Percentiles rank a stretch among this genome's conserved stretches.
Conservation (phyloP, 768 basidiomycete genomes). For the Filobasidium floriforme region DNA sequence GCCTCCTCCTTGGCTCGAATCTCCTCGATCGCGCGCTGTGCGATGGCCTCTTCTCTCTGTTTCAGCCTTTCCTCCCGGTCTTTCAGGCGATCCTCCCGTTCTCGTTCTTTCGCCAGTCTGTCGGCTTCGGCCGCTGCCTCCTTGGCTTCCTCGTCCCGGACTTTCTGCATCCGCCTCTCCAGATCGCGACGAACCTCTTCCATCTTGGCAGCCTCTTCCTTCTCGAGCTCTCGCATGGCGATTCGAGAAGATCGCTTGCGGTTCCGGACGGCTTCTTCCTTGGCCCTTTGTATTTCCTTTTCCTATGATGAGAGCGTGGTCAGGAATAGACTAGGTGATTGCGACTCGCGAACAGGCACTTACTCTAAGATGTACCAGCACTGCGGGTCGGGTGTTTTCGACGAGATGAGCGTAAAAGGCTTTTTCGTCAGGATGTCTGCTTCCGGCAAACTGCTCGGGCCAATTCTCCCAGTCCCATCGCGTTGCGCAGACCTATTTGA, state of each 20-base stretch:
- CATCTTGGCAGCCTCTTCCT: constrained; percentile 55
- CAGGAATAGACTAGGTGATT: neutral
- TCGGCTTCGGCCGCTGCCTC: constrained; percentile 28
- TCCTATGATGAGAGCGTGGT: constrained; percentile 23
- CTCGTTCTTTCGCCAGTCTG: constrained; percentile 28
- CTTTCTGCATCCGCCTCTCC: constrained; percentile 42
- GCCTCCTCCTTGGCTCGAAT: constrained; percentile 33
- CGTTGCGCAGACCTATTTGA: constrained; percentile 67
- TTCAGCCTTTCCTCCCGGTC: constrained; percentile 38
- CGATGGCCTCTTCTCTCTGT: constrained; percentile 43
- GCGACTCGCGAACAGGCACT: constrained; percentile 49
- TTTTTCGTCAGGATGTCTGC: constrained; percentile 72
- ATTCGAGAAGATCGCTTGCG: constrained; percentile 88
- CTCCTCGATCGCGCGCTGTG: constrained; percentile 32
- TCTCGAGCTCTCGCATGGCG: constrained; percentile 69
- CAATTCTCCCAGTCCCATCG: constrained; percentile 78
- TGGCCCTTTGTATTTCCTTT: constrained; percentile 38
- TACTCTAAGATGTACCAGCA: constrained; percentile 63
- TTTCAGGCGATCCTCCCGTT: constrained; percentile 38
- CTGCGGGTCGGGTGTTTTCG: constrained; percentile 61
- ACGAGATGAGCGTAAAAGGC: constrained; percentile 63
- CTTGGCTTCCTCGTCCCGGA: constrained; percentile 32
- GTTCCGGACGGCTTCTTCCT: constrained; percentile 69
- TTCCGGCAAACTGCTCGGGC: constrained; percentile 64
- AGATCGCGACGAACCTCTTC: constrained; percentile 48